A percentile compares a stretch with the other conserved stretches of the same genome.
phyloP scores from a whole-genome alignment of 1,139 yeast genomes.

The Blastobotrys buckinghamii region DNA sequence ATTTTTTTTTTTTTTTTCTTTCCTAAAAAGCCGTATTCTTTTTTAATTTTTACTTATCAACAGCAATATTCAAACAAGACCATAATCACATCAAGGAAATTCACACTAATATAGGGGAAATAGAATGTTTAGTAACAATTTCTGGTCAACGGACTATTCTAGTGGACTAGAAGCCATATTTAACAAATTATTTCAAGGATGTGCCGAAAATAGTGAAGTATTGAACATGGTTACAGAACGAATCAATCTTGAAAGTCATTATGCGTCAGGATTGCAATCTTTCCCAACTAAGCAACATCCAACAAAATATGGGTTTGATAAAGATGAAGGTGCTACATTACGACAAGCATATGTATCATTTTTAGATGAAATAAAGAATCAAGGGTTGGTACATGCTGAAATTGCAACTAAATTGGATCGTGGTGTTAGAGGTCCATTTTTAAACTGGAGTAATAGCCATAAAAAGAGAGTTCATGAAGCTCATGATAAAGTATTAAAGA shows the following conservation, averaged over 20 bases:
- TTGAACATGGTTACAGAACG: constrained; percentile 53
- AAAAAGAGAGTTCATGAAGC: constrained; percentile 55
- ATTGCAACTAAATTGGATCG: constrained; percentile 57
- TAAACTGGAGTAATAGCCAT: constrained; percentile 68
- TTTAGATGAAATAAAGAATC: constrained; percentile 44
- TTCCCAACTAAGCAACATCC: constrained; percentile 31
- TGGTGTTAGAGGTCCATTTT: constrained; percentile 62
- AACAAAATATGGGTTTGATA: constrained; percentile 34
- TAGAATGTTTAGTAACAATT: constrained; percentile 28
- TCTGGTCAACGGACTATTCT: constrained; percentile 71
- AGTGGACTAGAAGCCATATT: constrained; percentile 55
- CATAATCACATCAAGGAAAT: too few species aligned
- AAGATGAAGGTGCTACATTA: constrained; percentile 39
- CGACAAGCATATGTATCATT: constrained; percentile 52
- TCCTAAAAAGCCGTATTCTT: too few species aligned
- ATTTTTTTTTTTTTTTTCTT: too few species aligned
- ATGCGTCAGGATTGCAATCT: constrained; percentile 50
- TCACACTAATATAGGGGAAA: neutral
- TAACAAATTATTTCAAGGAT: constrained; percentile 57
- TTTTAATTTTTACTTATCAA: neutral
- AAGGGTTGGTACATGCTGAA: constrained; percentile 59
- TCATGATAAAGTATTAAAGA: constrained; percentile 44
- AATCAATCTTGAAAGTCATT: constrained; percentile 57
- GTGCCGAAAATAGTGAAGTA: constrained; percentile 63
- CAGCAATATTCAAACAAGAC: too few species aligned